Conservation (phyloP, 108 stramenopile species). For the Parietichytrium sp. region DNA sequence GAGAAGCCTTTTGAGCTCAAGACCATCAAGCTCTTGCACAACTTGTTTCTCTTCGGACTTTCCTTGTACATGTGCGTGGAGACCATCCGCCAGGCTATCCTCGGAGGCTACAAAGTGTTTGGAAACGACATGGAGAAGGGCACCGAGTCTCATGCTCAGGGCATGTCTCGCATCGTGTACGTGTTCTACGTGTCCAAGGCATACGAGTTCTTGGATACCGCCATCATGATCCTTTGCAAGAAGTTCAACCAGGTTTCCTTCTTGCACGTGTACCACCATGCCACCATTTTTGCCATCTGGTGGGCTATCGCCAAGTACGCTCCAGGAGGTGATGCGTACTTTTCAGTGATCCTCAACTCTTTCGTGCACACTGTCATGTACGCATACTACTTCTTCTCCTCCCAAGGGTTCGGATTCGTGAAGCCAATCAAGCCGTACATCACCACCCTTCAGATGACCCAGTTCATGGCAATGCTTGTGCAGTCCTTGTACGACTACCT, state of each 20-base stretch:
- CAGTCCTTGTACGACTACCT: slow-evolving; percentile 81
- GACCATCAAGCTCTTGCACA: slow-evolving; percentile 93
- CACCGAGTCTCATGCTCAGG: slow-evolving; percentile 60
- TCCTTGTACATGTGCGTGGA: slow-evolving; percentile 99
- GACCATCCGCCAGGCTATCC: slow-evolving; percentile 81
- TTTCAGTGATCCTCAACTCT: slow-evolving; percentile 92
- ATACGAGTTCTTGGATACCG: slow-evolving; percentile 98
- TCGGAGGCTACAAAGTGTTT: slow-evolving; percentile 75
- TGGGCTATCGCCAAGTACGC: slow-evolving; percentile 82
- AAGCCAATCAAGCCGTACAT: slow-evolving; percentile 94
- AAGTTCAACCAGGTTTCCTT: slow-evolving; percentile 97
- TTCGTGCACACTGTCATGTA: slow-evolving; percentile 99
- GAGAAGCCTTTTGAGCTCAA: slow-evolving; percentile 72
- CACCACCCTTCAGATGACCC: slow-evolving; percentile 92
- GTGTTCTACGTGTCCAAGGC: slow-evolving; percentile 95
- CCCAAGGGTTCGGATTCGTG: slow-evolving; percentile 81
- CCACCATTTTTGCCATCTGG: slow-evolving; percentile 95
- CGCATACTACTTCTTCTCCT: slow-evolving; percentile 80
- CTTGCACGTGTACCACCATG: slow-evolving; percentile 99
- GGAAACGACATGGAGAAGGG: slow-evolving; percentile 73
- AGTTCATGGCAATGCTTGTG: slow-evolving; percentile 95
- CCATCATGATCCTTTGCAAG: slow-evolving; percentile 95
- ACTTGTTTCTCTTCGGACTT: slow-evolving; percentile 93
- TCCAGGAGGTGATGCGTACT: slow-evolving; percentile 92
- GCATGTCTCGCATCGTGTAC: slow-evolving; percentile 87